Conservation (phyloP, 164 flowering plant species). For the Santalum album region DNA sequence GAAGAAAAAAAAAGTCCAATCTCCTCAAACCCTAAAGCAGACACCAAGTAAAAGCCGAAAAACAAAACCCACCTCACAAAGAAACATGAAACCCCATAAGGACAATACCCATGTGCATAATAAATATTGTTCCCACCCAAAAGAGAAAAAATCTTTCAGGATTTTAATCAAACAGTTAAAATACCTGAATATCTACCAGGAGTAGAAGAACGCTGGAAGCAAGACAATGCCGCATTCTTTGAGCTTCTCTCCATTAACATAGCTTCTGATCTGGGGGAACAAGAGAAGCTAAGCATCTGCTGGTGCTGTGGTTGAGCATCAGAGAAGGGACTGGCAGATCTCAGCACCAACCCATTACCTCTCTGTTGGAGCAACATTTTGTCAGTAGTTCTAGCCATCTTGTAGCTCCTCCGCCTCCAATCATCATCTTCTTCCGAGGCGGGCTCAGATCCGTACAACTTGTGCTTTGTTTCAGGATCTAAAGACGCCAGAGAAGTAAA, state of each 20-base stretch:
- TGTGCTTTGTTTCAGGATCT: slow-evolving; percentile 40
- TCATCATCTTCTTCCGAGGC: slow-evolving; percentile 47
- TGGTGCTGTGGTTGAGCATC: slow-evolving; percentile 27
- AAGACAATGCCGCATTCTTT: slow-evolving; percentile 22
- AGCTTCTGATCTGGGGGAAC: slow-evolving; percentile 33
- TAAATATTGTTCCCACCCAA: too few relatives aligned
- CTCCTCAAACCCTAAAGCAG: slow-evolving; percentile 6
- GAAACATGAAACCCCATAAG: too few relatives aligned
- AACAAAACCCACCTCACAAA: too few relatives aligned
- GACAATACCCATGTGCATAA: too few relatives aligned
- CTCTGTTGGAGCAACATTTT: slow-evolving; percentile 32
- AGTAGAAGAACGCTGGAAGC: slow-evolving; percentile 21
- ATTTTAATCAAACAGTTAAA: too few relatives aligned
- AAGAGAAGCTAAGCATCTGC: slow-evolving; percentile 62
- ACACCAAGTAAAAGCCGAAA: slow-evolving; percentile 5
- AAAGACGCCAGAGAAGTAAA: slow-evolving; percentile 20
- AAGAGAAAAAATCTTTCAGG: neutral
- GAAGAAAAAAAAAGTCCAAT: slow-evolving; percentile 12
- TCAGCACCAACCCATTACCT: slow-evolving; percentile 17
- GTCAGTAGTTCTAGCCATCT: slow-evolving; percentile 42
- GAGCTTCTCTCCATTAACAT: slow-evolving; percentile 11
- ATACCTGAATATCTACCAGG: slow-evolving; percentile 53
- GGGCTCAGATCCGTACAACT: slow-evolving; percentile 50
- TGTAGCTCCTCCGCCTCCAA: slow-evolving; percentile 48
- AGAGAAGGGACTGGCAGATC: slow-evolving; percentile 34